Evolutionary conservation across 345 rosid species (phyloP), one percentile per base, ranked within the genome.

Genomic region (Eucalyptus sp.): DNA sequence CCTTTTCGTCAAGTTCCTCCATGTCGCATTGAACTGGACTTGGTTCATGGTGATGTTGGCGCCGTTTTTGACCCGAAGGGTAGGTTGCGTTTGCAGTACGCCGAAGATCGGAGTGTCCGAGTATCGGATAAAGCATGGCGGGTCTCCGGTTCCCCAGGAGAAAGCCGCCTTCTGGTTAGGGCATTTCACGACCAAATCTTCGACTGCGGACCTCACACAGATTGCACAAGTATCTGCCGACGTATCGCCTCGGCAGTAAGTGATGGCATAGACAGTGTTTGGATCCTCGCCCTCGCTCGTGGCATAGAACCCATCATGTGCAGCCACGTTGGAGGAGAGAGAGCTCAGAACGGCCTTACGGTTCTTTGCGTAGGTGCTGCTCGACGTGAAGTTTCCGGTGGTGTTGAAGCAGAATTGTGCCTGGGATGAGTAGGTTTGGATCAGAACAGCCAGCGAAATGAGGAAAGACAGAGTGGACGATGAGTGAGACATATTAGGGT

Each of bases 41-140:
- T 86, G 14, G 89, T 91, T 90, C 37, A 89, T 49, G 3, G 86
- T 24, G 79, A 92, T 29, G 31, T 41, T 14, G 17, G 44, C 11
- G 5, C 31, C 37, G 86, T 93, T 92, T 41, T 83, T 2, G 8
- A 43, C 3, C 10, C 18, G 50, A 5, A 13, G n/a, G 43, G 13
- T 20, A 51, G 93, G 93, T 3, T 87, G 43, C 8, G 86, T 90
- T 86, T 90, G 90, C 43, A 93, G 87, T 37, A 44, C 20, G 3
- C 96, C 94, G 54, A 51, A 51, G 54, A 51, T 51, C 8, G 20
- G 54, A 16, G 54, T 0, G 54, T 51, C 54, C 54, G 54, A 6
- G 54, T 93, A 94, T 16, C 92, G 93, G 50, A 94, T 88, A 1
- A 90, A 9, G 87, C 96, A 94, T 9, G 91, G 90, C 46, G 90